Evolutionary conservation across 352 stramenopile species (phyloP).

Genomic region (Phytophthora hibernalis): DNA sequence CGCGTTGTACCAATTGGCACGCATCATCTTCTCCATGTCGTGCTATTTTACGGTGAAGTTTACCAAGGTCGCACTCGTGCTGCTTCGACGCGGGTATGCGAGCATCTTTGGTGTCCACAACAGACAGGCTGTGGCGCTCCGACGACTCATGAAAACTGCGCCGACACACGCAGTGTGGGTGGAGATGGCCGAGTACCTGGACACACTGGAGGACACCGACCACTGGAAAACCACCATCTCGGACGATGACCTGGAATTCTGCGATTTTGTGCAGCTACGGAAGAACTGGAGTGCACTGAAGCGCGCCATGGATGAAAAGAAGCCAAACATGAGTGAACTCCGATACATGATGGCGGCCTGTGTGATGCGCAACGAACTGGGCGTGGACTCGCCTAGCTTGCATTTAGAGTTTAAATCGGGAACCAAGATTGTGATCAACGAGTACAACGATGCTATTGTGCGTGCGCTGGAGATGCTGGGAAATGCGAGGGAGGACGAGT

Average conservation of each 20-base stretch:
- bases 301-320: conserved; percentile 31
- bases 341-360: conserved; percentile 73
- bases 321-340: conserved; percentile 53
- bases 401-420: conserved; percentile 69
- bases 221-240: conserved; percentile 64
- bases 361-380: conserved; percentile 72
- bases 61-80: conserved; percentile 47
- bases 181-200: conserved; percentile 68
- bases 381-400: conserved; percentile 60
- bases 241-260: conserved; percentile 62
- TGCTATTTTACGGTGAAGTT: conserved; percentile 64
- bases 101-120: conserved; percentile 53
- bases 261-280: conserved; percentile 65
- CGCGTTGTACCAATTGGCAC: conserved; percentile 69
- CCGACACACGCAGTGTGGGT: conserved; percentile 58
- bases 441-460: conserved; percentile 57
- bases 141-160: conserved; percentile 63
- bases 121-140: conserved; percentile 59
- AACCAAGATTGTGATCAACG: conserved; percentile 68
- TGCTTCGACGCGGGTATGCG: conserved; percentile 39
- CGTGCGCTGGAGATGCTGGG: conserved; percentile 55
- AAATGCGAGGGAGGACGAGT: conserved; percentile 31
- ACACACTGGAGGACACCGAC: conserved; percentile 64
- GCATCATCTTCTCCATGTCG: conserved; percentile 65
- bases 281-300: conserved; percentile 48